Evolutionary conservation across 108 stramenopile genomes (phyloP).

Genomic region (Skeletonema costatum): DNA sequence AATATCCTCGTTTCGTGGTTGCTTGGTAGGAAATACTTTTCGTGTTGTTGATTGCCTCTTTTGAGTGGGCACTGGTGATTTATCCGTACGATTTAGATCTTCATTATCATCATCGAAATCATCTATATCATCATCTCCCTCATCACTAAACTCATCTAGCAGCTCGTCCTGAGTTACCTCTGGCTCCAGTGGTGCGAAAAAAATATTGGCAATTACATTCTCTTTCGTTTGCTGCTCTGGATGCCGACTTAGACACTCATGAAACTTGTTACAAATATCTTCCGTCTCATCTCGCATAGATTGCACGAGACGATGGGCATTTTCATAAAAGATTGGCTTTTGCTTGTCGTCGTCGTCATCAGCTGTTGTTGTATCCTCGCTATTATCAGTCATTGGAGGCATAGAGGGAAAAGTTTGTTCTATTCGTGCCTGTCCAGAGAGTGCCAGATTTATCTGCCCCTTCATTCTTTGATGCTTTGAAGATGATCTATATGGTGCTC

Average conservation of each 20-base stretch:
- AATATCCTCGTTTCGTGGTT: conserved; percentile 2
- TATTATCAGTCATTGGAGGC: background rate
- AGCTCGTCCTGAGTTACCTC: background rate
- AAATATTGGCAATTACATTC: conserved; percentile 40
- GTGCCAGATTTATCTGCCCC: background rate
- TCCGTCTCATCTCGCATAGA: conserved; percentile 10
- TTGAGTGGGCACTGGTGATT: background rate
- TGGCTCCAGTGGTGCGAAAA: conserved; percentile 24
- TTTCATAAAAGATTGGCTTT: conserved; percentile 13
- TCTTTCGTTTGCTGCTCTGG: conserved; percentile 9
- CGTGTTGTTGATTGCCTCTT: conserved; percentile 3
- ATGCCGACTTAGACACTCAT: conserved; percentile 12
- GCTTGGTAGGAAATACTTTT: background rate
- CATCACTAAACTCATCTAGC: conserved; percentile 5
- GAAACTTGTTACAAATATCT: conserved; percentile 21
- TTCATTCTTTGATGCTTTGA: background rate
- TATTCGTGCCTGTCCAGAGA: background rate
- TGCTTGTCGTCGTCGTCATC: conserved; percentile 1
- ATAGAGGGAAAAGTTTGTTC: conserved; percentile 23
- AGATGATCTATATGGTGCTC: background rate
- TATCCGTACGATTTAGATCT: background rate
- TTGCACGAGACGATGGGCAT: conserved; percentile 13
- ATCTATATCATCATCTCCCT: background rate
- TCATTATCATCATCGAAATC: background rate
- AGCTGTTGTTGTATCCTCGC: background rate